phyloP scores from a whole-genome alignment of 306 rosid genomes.

The Fagus crenata region DNA sequence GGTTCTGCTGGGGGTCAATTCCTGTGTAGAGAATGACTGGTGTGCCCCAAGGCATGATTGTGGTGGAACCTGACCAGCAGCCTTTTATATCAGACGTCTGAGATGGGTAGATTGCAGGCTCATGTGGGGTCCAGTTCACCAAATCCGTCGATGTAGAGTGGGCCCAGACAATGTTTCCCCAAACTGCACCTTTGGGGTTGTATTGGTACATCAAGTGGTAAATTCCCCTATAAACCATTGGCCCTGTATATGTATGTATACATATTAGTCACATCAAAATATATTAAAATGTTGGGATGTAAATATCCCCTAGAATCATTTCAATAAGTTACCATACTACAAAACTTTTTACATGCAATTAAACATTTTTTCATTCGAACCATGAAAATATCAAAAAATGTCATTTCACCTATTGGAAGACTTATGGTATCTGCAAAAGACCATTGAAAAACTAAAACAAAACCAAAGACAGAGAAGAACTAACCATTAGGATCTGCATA shows the following conservation, averaged over 20 bases:
- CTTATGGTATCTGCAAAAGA: neutral
- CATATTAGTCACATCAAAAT: neutral
- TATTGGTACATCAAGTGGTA: constrained; percentile 84
- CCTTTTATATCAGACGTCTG: constrained; percentile 64
- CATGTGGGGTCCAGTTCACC: constrained; percentile 72
- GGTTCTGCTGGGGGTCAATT: constrained; percentile 51
- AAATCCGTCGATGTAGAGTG: constrained; percentile 82
- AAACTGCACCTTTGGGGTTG: constrained; percentile 67
- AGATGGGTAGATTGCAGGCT: constrained; percentile 65
- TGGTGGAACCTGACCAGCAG: constrained; percentile 88
- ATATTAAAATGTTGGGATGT: too few species aligned
- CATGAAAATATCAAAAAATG: too few species aligned
- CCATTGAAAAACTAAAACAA: neutral
- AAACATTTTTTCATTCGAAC: too few species aligned
- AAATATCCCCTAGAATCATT: too few species aligned
- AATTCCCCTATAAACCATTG: constrained; percentile 59
- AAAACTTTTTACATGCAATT: too few species aligned
- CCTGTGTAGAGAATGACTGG: constrained; percentile 84
- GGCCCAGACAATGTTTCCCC: constrained; percentile 92
- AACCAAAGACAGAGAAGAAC: constrained; percentile 26
- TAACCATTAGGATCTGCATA: constrained; percentile 87
- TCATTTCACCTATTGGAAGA: too few species aligned
- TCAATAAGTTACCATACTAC: too few species aligned
- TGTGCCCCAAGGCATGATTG: constrained; percentile 52
- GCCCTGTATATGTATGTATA: constrained; percentile 40